Evolutionary conservation across 495 filamentous ascomycete genomes (phyloP), one percentile per base, ranked within the genome.

Genomic region (Rusavskia elegans): DNA sequence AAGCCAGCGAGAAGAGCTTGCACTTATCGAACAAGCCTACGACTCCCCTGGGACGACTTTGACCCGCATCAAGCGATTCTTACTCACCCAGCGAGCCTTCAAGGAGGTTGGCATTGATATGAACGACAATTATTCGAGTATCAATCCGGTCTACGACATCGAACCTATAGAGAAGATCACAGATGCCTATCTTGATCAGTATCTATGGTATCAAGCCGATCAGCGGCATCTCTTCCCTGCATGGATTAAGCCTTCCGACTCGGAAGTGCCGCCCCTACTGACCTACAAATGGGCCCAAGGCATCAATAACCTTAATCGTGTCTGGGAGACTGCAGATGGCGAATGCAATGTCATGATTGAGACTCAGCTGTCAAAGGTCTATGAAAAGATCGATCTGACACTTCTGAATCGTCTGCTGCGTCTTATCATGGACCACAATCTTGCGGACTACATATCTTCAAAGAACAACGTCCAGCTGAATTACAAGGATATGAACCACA

Each of bases 401-500:
- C 71, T 99, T 51, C 74, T 99, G 54, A 97, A 99, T 69, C 82
- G 90, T 49, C 74, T 99, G 40, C 73, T 97, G 44, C 79, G 93
- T 30, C 69, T 99, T 58, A 95, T 99, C 64, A 99, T 99, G 93
- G 93, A 99, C 60, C 93, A 97, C 74, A 99, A 99, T 67, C 68
- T 99, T 62, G 93, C 93, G 6, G 93, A 99, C 65, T 99, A 99
- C 67, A 99, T 99, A 65, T 94, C 89, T 11, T 88, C 89, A 5
- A 99, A 99, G 78, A 99, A 99, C 71, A 99, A 99, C 62, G 93
- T 99, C 16, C 89, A 96, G 60, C 76, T 99, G 51, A 96, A 90
- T 57, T 99, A 99, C 70, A 99, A 99, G 71, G 93, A 99, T 61
- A 99, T 99, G 93, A 97, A 95, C 61, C 93, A 99, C 64, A 93